A percentile compares a stretch with the other conserved stretches of the same genome.
phyloP scores from a whole-genome alignment of 2,329 filamentous ascomycete genomes.

The Calonectria henricotiae region DNA sequence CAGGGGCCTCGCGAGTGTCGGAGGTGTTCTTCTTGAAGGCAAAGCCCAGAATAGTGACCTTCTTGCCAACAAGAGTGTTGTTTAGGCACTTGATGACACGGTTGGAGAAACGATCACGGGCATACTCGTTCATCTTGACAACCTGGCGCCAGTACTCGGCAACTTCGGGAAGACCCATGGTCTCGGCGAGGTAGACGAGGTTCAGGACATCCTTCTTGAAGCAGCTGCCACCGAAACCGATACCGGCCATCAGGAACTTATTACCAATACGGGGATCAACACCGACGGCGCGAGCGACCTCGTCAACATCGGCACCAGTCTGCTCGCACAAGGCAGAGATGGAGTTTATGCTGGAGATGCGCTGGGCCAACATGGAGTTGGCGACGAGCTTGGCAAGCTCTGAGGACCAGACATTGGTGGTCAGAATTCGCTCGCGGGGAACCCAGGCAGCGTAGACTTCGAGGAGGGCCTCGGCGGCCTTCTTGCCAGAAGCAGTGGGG shows the following conservation, averaged over 20 bases:
- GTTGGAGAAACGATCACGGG: constrained; percentile 78
- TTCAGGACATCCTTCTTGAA: constrained; percentile 87
- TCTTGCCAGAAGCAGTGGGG: constrained; percentile 72
- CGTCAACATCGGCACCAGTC: constrained; percentile 82
- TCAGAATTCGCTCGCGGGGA: constrained; percentile 76
- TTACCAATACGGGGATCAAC: constrained; percentile 81
- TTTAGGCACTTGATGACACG: constrained; percentile 78
- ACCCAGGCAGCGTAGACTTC: constrained; percentile 82
- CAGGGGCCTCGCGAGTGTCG: constrained; percentile 81
- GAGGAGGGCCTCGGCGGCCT: constrained; percentile 76
- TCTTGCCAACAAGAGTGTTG: constrained; percentile 80
- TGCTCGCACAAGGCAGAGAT: constrained; percentile 86
- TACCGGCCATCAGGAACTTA: constrained; percentile 81
- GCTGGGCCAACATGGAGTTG: constrained; percentile 86
- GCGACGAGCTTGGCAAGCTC: constrained; percentile 86
- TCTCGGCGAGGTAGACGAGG: constrained; percentile 82
- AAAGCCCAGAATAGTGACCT: constrained; percentile 81
- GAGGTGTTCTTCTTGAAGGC: constrained; percentile 87
- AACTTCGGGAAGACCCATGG: constrained; percentile 79
- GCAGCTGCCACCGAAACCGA: constrained; percentile 86
- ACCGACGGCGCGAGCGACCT: constrained; percentile 79
- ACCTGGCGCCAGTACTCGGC: constrained; percentile 84
- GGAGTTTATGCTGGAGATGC: constrained; percentile 86
- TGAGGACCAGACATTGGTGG: constrained; percentile 83
- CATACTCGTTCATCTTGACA: constrained; percentile 83